Evolutionary conservation across 257 asterid genomes (phyloP).

Genomic region (Solanum chiquidenum): DNA sequence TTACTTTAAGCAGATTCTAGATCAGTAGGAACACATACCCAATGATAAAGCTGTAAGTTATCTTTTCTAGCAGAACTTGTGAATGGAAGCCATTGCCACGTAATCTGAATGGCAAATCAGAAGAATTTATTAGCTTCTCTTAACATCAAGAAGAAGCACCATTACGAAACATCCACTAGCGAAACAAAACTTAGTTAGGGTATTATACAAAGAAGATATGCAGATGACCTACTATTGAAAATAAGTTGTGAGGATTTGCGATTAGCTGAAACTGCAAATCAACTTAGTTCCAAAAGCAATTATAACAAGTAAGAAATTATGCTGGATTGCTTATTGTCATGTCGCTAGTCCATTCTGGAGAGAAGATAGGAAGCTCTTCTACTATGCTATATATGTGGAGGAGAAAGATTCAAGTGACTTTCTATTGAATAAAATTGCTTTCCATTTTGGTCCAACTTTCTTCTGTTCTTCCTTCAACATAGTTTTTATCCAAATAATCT

Average conservation of each 20-base stretch:
- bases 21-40: conserved; percentile 40
- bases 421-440: background rate
- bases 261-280: background rate
- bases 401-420: background rate
- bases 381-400: background rate
- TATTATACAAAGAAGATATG: background rate
- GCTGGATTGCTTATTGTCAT: background rate
- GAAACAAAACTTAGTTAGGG: background rate
- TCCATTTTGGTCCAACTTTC: background rate
- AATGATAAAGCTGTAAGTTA: conserved; percentile 76
- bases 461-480: background rate
- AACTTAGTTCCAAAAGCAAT: background rate
- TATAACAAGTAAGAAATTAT: background rate
- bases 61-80: conserved; percentile 89
- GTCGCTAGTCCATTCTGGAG: background rate
- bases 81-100: conserved; percentile 99
- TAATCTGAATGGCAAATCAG: conserved; percentile 40
- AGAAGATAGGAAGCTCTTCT: background rate
- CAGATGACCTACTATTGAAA: background rate
- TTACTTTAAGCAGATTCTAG: background rate
- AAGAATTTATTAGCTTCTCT: background rate
- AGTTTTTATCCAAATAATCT: background rate
- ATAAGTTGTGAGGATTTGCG: background rate
- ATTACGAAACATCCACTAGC: background rate
- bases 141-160: background rate